Evolutionary conservation across 2,329 filamentous ascomycete genomes (phyloP).

Genomic region (Exophiala aquamarina): DNA sequence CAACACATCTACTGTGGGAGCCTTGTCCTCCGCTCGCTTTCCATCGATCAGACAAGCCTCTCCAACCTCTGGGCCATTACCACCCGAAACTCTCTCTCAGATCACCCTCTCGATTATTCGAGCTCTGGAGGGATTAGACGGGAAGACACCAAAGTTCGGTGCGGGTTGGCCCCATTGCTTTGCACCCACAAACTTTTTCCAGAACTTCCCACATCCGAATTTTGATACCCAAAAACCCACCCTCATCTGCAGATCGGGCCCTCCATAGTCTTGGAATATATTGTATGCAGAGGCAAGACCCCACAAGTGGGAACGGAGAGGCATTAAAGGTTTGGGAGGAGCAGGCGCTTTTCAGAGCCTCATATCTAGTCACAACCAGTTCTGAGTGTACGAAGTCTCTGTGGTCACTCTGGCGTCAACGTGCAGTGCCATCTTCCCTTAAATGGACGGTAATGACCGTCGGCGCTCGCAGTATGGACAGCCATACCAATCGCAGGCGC

Average conservation of each 20-base stretch:
- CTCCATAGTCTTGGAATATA: background rate
- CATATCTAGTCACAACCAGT: constrained; percentile 6
- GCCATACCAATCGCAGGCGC: constrained; percentile 56
- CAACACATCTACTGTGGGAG: background rate
- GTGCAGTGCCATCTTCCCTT: constrained; percentile 20
- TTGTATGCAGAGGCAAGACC: constrained; percentile 16
- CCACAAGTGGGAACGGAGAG: constrained; percentile 14
- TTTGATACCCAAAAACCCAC: too few relatives aligned
- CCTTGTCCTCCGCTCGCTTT: too few relatives aligned
- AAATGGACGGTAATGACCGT: constrained; percentile 77
- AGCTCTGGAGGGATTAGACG: too few relatives aligned
- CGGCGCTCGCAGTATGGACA: constrained; percentile 74
- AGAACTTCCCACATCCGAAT: too few relatives aligned
- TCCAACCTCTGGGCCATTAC: too few relatives aligned
- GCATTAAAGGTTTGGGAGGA: constrained; percentile 12
- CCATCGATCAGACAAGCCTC: background rate
- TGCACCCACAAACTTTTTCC: too few relatives aligned
- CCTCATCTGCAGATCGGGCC: too few relatives aligned
- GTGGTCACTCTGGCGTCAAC: constrained; percentile 24
- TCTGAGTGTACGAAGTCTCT: background rate
- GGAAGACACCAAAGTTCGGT: too few relatives aligned
- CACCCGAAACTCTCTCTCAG: too few relatives aligned
- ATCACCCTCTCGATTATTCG: too few relatives aligned
- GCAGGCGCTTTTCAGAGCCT: constrained; percentile 1
- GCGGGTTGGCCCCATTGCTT: too few relatives aligned